Evolutionary conservation across 257 asterid genomes (phyloP), one percentile per base, ranked within the genome.

Genomic region (Solanum clarkiae): DNA sequence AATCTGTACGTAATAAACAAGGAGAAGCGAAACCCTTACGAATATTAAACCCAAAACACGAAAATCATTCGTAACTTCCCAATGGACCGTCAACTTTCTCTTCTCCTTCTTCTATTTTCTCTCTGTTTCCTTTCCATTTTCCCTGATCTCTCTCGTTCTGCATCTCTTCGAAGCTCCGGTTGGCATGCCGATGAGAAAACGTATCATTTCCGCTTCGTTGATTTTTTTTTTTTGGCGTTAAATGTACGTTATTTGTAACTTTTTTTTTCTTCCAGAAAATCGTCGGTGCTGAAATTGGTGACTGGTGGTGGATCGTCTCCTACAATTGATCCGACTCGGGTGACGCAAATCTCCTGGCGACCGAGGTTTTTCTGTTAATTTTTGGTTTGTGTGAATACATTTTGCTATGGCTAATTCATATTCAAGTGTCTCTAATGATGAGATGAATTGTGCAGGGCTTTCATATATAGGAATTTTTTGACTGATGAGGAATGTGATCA

Each of bases 401-500:
- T 45, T 49, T 49, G 20, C n/a, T 4, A 2, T 15, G 55, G 14
- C 8, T 29, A 75, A 74, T 47, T 74, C 47, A 22, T 88, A 77
- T 22, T 26, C 40, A 18, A 26, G 62, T 83, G 22, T 22, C 3
- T 81, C 75, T 85, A 55, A 7, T 86, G 60, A 44, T 85, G 51
- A 18, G 24, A 87, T 86, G 26, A 62, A 71, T 87, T 87, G 5
- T 63, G 32, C 90, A 95, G 98, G 97, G 98, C 98, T 47, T 97
- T 97, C 84, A 4, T 94, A 87, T 91, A 95, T 86, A 92, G 89
- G 84, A 91, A 94, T 2, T 94, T 95, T 86, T 91, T 95, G 91
- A 94, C 94, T 55, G 84, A 88, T 59, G 85, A 92, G 69, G 98
- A 97, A 88, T 97, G 98, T 87, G 98, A 95, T 90, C 98, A 97